Base-by-base conservation (phyloP, 495 filamentous ascomycete genomes). In the Tuber indicum region DNA sequence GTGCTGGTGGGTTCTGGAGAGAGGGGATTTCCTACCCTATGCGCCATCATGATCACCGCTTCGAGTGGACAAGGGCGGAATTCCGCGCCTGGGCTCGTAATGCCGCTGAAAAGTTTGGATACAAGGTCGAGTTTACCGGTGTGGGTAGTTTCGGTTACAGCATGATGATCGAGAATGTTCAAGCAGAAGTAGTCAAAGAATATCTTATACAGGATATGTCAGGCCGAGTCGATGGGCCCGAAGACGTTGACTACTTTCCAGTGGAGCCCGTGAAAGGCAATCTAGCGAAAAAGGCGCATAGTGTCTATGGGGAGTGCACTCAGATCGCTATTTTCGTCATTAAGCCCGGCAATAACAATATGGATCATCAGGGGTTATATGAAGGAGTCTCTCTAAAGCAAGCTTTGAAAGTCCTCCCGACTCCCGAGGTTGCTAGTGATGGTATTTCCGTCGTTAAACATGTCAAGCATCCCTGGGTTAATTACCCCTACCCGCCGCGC, bases 31-130 rank as follows among this genome's bases (percentile, higher is more conserved):
- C 79, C 19, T 84, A 84, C 71, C 70, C 74, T 1, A 84, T 84
- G 82, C 77, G 82, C 26, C 82, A 84, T 58, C 77, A 79, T 42
- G 82, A 84, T 58, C 82, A 84, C 49, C 77, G 82, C 17, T 84
- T 84, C 46, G 82, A 84, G 62, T 84, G 82, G 82, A 83, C 79
- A 17, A 73, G 79, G 14, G 23, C 71, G 21, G 82, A 84, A 69
- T 84, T 84, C 49, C 77, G 80, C 5, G 71, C 47, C 16, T 84
- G 82, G 82, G 82, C 82, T 14, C 69, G 70, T 17, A 58, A 71
- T 4, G 73, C 74, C 8, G 82, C 82, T 10, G 77, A 75, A 0
- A 47, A 76, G 14, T 83, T 72, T 52, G 82, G 82, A n/a, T 84
- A 84, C 19, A 76, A 76, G 36, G 82, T 84, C 19, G 52, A 62